Percentiles rank a stretch among this genome's conserved stretches.
Evolutionary conservation across 2,329 filamentous ascomycete genomes (phyloP).

Genomic region (Botrytis fabae): DNA sequence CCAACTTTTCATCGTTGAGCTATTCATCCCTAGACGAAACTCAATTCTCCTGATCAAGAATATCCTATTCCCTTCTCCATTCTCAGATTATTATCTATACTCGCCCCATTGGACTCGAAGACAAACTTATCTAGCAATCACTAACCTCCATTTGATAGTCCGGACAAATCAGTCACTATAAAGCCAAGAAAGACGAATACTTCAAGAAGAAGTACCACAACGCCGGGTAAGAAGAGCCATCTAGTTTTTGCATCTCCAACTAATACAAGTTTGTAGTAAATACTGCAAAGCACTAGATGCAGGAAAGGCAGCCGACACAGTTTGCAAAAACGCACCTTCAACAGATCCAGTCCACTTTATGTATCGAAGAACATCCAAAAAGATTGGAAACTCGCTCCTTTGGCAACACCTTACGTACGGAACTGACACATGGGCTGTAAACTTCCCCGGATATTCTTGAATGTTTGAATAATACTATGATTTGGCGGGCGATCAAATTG

Average conservation of each 20-base stretch:
- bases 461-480: background rate
- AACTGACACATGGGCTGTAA: slow-evolving; percentile 19
- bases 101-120: background rate
- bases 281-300: slow-evolving; percentile 9
- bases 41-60: too few relatives aligned
- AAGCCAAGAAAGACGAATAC: background rate
- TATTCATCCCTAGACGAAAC: background rate
- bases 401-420: slow-evolving; percentile 20
- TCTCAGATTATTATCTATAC: background rate
- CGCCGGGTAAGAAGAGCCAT: background rate
- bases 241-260: background rate
- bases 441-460: slow-evolving; percentile 16
- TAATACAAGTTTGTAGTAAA: background rate
- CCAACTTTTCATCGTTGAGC: background rate
- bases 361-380: slow-evolving; percentile 19
- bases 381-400: slow-evolving; percentile 15
- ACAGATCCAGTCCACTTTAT: slow-evolving; percentile 20
- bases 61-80: background rate
- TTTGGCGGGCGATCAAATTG: background rate
- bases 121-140: background rate
- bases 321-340: slow-evolving; percentile 7
- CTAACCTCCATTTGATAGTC: background rate
- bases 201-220: slow-evolving; percentile 17
- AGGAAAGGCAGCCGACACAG: background rate
- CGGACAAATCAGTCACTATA: slow-evolving; percentile 15